Percentiles rank a stretch among this genome's conserved stretches.
Evolutionary conservation across 23 red algal genomes (phyloP).

Genomic region (Gracilaria vermiculophylla): DNA sequence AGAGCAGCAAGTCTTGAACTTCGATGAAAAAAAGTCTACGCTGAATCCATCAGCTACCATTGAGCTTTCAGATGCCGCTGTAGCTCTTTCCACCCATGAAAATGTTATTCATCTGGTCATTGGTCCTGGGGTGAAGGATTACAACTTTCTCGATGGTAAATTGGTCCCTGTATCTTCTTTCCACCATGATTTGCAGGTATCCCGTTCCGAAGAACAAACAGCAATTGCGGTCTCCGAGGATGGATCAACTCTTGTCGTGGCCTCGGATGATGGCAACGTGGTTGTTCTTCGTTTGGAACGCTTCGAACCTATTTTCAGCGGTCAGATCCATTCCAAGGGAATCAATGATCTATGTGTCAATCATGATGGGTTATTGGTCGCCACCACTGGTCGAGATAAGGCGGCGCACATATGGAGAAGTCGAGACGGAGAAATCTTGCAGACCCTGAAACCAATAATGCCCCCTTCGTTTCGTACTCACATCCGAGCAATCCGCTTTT

Average conservation of each 20-base stretch:
- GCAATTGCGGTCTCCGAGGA: slow-evolving; percentile 28
- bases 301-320: slow-evolving; percentile 19
- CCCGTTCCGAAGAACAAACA: slow-evolving; percentile 29
- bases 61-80: slow-evolving; percentile 39
- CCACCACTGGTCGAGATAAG: slow-evolving; percentile 37
- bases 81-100: slow-evolving; percentile 41
- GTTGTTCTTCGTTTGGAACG: slow-evolving; percentile 21
- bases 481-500: slow-evolving; percentile 54
- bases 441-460: slow-evolving; percentile 36
- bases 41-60: not conserved
- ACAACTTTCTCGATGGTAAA: not conserved
- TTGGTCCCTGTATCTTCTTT: slow-evolving; percentile 37
- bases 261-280: slow-evolving; percentile 54
- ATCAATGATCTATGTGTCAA: slow-evolving; percentile 38
- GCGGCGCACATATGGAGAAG: slow-evolving; percentile 24
- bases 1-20: slow-evolving; percentile 23
- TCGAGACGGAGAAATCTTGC: slow-evolving; percentile 29
- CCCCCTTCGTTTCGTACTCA: slow-evolving; percentile 7
- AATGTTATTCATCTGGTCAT: slow-evolving; percentile 37
- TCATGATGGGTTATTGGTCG: slow-evolving; percentile 28
- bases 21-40: not conserved
- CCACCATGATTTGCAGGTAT: slow-evolving; percentile 55
- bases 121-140: slow-evolving; percentile 39
- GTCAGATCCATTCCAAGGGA: slow-evolving; percentile 45
- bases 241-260: slow-evolving; percentile 20